Conservation (phyloP, 495 filamentous ascomycete species). For the Xylaria intraflava region DNA sequence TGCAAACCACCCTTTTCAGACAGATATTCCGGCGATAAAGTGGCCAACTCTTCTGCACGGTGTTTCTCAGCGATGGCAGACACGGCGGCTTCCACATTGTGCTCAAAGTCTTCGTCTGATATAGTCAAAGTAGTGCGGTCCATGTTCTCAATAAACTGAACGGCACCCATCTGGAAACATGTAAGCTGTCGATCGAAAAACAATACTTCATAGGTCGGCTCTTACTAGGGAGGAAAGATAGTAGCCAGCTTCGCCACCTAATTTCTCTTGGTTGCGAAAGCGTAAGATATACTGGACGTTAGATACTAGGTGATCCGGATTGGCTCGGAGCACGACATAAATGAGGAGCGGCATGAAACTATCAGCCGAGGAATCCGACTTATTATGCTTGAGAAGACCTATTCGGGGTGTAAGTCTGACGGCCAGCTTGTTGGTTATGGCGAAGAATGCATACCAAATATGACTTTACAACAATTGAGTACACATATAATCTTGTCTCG, state of each 20-base stretch:
- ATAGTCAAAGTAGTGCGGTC: conserved; percentile 92
- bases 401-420: conserved; percentile 13
- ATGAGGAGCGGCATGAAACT: conserved; percentile 94
- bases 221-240: conserved; percentile 91
- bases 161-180: conserved; percentile 69
- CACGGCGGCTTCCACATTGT: conserved; percentile 89
- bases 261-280: conserved; percentile 95
- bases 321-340: conserved; percentile 88
- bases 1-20: conserved; percentile 58
- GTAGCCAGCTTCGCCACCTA: conserved; percentile 93
- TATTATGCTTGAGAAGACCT: conserved; percentile 87
- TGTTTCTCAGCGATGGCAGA: conserved; percentile 93
- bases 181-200: conserved; percentile 2
- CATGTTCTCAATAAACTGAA: conserved; percentile 94
- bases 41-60: conserved; percentile 38
- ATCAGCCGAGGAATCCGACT: conserved; percentile 90
- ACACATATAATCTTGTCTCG: conserved; percentile 98
- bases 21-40: conserved; percentile 38
- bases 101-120: conserved; percentile 89
- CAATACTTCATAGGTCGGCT: neutral
- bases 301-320: conserved; percentile 89
- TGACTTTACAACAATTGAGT: conserved; percentile 98
- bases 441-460: conserved; percentile 63
- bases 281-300: conserved; percentile 98
- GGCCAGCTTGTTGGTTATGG: neutral